Percentiles rank a stretch among this genome's conserved stretches.
These are phyloP conservation scores for Craterostigma plantagineum DNA, from an alignment of 257 asterid genomes.

Conservation along the genomic window DNA sequence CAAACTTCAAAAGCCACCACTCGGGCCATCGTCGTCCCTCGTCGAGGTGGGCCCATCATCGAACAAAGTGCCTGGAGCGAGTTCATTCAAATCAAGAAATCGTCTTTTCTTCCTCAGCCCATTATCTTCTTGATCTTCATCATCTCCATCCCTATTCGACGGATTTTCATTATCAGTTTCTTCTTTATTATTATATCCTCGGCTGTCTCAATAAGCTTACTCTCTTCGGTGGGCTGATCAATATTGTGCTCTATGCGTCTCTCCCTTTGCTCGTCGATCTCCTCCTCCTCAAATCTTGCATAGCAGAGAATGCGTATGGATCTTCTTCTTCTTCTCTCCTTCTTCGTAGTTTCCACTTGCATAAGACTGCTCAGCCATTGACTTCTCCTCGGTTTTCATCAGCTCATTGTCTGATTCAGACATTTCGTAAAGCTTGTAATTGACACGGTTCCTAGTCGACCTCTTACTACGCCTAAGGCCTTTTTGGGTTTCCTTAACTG, in stretches of 20 bases:
- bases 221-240: not conserved
- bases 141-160: no score
- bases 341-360: constrained; percentile 21
- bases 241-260: not conserved
- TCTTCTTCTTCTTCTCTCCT: constrained; percentile 32
- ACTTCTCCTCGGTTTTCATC: constrained; percentile 30
- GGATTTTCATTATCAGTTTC: not conserved
- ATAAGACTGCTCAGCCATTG: no score
- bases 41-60: constrained; percentile 42
- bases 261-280: no score
- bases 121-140: constrained; percentile 17
- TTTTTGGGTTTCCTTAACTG: constrained; percentile 37
- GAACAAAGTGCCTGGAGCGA: constrained; percentile 58
- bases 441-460: constrained; percentile 57
- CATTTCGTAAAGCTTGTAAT: constrained; percentile 55
- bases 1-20: constrained; percentile 19
- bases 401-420: constrained; percentile 67
- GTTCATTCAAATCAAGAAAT: constrained; percentile 63
- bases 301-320: constrained; percentile 23
- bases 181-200: constrained; percentile 19
- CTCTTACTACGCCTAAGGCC: constrained; percentile 89
- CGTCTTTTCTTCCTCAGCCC: constrained; percentile 30
- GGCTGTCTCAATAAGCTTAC: constrained; percentile 7
- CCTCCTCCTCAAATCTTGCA: constrained; percentile 29
- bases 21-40: constrained; percentile 23